phyloP scores from a whole-genome alignment of 108 stramenopile species.

The Asterionellopsis glacialis region DNA sequence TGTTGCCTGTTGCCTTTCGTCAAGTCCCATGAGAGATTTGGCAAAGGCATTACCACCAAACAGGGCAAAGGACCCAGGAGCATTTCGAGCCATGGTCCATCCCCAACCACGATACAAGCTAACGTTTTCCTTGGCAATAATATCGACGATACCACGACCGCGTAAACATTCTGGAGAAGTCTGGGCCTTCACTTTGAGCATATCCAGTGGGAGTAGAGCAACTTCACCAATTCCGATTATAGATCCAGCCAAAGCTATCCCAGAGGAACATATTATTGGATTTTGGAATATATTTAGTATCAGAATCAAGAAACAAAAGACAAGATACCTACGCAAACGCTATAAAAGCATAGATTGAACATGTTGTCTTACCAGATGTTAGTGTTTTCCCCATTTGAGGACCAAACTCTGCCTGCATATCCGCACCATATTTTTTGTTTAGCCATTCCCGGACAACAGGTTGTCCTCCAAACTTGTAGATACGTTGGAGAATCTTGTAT shows the following conservation, averaged over 20 bases:
- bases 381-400: conserved; percentile 54
- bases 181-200: conserved; percentile 81
- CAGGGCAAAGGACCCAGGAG: conserved; percentile 73
- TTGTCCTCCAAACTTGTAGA: conserved; percentile 83
- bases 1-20: conserved; percentile 39
- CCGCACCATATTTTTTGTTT: conserved; percentile 41
- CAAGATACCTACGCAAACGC: too few species aligned
- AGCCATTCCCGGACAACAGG: conserved; percentile 57
- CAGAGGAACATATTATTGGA: too few species aligned
- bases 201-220: conserved; percentile 69
- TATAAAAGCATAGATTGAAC: too few species aligned
- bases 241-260: conserved; percentile 31
- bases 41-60: conserved; percentile 69
- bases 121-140: conserved; percentile 56
- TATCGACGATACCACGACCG: conserved; percentile 61
- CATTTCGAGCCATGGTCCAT: conserved; percentile 70
- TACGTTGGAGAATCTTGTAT: conserved; percentile 79
- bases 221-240: conserved; percentile 80
- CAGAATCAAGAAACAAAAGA: too few species aligned
- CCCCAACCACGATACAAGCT: conserved; percentile 67
- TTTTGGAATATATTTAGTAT: too few species aligned
- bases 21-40: conserved; percentile 47
- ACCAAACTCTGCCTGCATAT: conserved; percentile 53
- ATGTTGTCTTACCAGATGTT: conserved; percentile 57
- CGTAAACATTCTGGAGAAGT: conserved; percentile 59